These are phyloP conservation scores for Avicennia marina DNA, from an alignment of 257 asterid genomes.

Conservation along the genomic window DNA sequence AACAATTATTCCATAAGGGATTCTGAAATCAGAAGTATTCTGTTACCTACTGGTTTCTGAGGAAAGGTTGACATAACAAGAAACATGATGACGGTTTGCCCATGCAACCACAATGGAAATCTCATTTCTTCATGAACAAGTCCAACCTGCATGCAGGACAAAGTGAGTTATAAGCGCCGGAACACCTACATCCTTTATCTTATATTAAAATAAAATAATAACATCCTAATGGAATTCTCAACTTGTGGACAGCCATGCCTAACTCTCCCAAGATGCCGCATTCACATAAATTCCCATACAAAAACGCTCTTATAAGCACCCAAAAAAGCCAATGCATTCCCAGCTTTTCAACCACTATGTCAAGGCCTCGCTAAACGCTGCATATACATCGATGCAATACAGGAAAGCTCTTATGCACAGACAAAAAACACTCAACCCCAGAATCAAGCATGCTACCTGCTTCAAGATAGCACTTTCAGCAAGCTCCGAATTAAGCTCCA, in stretches of 20 bases:
- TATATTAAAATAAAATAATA: slow-evolving; percentile 3
- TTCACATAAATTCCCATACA: neutral
- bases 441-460: slow-evolving; percentile 52
- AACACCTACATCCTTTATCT: slow-evolving; percentile 7
- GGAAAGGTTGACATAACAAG: slow-evolving; percentile 78
- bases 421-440: slow-evolving; percentile 2
- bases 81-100: slow-evolving; percentile 68
- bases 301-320: neutral
- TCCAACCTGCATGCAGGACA: slow-evolving; percentile 61
- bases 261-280: neutral
- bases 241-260: neutral
- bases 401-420: neutral
- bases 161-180: slow-evolving; percentile 3
- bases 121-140: slow-evolving; percentile 82
- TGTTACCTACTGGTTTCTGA: slow-evolving; percentile 83
- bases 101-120: slow-evolving; percentile 94
- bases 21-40: slow-evolving; percentile 17
- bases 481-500: slow-evolving; percentile 94
- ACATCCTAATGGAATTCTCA: slow-evolving; percentile 8
- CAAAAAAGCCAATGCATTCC: neutral
- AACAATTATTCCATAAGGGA: slow-evolving; percentile 3
- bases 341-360: slow-evolving; percentile 1
- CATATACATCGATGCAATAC: neutral
- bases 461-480: slow-evolving; percentile 77
- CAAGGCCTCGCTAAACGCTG: slow-evolving; percentile 8